Base-by-base conservation (phyloP, 805 yeast genomes). In the Yarrowia sp. region DNA sequence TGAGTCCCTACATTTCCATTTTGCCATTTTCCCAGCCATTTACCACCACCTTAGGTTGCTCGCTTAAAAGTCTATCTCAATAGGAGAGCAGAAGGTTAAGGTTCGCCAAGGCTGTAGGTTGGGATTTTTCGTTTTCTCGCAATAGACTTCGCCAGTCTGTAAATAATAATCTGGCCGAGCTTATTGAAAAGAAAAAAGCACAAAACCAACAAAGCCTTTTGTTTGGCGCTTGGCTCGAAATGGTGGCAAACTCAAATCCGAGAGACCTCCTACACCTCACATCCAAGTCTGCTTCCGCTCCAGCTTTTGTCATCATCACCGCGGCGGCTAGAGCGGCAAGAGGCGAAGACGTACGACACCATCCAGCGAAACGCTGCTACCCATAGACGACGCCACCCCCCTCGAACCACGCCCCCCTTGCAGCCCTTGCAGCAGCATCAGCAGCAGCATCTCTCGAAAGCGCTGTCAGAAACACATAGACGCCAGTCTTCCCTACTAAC, bases 211-310 rank as follows among this genome's bases (percentile, higher is more conserved):
- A 14, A 19, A 32, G 54, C 19, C 54, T 48, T 48, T 48, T 48
- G 59, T 51, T 51, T 51, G 59, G 59, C 33, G 59, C 59, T 51
- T 51, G 59, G 59, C 59, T 51, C 30, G 43, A 51, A 35, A 35
- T 51, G 59, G 43, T 36, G 43, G 43, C 59, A 33, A 51, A 51
- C 59, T 35, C n/a, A 22, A 22, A 19, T 35, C 32, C 33, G 24
- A 36, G 41, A 36, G 43, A 51, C 54, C 54, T 46, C 36, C 54
- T 48, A 48, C 54, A 48, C 54, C 40, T 32, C 54, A 51, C 59
- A 33, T 51, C 56, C 56, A 49, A 19, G 40, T 30, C 59, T 24
- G 32, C 41, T 24, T 35, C 41, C 22, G 41, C 58, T 32, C 41
- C 58, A 51, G 58, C 41, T 35, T 51, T 51, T 51, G 41, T 51